A percentile compares a stretch with the other conserved stretches of the same genome.
Conservation (phyloP, 805 yeast genomes). For the Kuraishia capsulata region DNA sequence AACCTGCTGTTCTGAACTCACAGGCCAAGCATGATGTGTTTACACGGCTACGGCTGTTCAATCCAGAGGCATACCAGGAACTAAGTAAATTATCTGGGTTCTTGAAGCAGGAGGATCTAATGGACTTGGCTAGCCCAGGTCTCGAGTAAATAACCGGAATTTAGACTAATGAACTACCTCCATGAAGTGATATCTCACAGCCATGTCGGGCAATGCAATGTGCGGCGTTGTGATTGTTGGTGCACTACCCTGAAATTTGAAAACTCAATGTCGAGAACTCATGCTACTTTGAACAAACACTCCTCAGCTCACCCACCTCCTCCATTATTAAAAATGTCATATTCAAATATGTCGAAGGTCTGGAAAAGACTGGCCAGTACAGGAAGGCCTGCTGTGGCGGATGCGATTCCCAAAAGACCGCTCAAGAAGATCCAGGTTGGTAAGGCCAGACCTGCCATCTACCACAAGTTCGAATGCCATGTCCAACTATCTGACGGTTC, state of each 20-base stretch:
- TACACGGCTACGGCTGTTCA: slow-evolving; percentile 24
- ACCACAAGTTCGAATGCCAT: slow-evolving; percentile 77
- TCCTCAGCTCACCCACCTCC: too few relatives aligned
- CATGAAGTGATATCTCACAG: too few relatives aligned
- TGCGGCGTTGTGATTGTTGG: too few relatives aligned
- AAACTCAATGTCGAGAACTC: too few relatives aligned
- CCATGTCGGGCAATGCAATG: too few relatives aligned
- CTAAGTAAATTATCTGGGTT: slow-evolving; percentile 25
- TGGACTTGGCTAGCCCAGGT: slow-evolving; percentile 2
- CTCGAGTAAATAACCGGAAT: not conserved
- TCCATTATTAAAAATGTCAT: too few relatives aligned
- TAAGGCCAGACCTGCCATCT: slow-evolving; percentile 88
- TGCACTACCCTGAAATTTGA: too few relatives aligned
- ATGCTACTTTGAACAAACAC: too few relatives aligned
- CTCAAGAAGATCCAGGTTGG: slow-evolving; percentile 65
- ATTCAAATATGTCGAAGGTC: not conserved
- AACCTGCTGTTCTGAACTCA: not conserved
- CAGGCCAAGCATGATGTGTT: slow-evolving; percentile 14
- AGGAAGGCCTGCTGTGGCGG: slow-evolving; percentile 18
- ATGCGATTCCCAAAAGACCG: slow-evolving; percentile 39
- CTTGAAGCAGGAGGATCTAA: slow-evolving; percentile 23
- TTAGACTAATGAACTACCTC: not conserved
- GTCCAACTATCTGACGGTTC: slow-evolving; percentile 96
- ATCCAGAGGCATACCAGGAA: slow-evolving; percentile 25
- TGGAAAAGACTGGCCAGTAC: slow-evolving; percentile 9